Conservation (phyloP, 75 land plant species). For the Picea sitchensis region DNA sequence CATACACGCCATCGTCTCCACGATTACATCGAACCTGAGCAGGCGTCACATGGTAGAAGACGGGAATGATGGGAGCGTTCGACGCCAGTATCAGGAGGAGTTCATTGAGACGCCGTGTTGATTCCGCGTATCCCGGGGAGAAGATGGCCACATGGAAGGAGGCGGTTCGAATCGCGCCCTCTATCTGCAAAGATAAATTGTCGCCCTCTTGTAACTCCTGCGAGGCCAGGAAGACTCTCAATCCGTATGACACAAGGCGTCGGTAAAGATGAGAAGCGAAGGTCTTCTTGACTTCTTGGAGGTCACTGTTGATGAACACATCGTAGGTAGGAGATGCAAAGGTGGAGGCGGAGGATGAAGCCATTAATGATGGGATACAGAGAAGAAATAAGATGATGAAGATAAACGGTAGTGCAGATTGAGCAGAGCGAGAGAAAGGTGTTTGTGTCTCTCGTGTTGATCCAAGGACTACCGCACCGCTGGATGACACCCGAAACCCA, state of each 20-base stretch:
- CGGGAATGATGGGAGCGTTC: not conserved
- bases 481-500: too few relatives aligned
- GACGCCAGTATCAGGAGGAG: not conserved
- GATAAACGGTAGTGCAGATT: too few relatives aligned
- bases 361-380: too few relatives aligned
- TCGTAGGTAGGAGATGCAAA: not conserved
- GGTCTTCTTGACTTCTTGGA: not conserved
- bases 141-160: not conserved
- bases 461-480: too few relatives aligned
- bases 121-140: not conserved
- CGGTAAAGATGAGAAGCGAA: not conserved
- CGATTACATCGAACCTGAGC: too few relatives aligned
- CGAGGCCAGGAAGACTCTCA: not conserved
- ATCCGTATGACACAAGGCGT: not conserved
- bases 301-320: not conserved
- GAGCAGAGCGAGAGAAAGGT: too few relatives aligned
- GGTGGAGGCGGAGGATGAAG: too few relatives aligned
- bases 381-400: too few relatives aligned
- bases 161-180: not conserved
- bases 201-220: not conserved
- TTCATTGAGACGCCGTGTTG: not conserved
- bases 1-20: too few relatives aligned
- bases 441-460: too few relatives aligned
- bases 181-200: not conserved
- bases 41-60: not conserved